These are phyloP conservation scores for Colletotrichum abscissum DNA, from an alignment of 2,329 filamentous ascomycete genomes.

Conservation along the genomic window DNA sequence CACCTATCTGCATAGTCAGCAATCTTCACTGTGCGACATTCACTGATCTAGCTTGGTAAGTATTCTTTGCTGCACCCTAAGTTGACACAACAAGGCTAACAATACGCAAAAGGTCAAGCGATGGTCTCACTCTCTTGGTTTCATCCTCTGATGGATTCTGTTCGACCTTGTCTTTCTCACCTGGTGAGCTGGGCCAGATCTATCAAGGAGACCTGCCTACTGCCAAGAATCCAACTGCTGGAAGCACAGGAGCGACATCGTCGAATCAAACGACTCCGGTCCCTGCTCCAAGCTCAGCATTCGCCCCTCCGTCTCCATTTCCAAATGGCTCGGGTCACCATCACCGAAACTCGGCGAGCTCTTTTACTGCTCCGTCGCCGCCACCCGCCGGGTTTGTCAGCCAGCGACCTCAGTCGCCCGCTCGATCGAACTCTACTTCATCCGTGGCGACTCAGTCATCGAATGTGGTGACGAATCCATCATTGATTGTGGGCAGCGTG, in stretches of 20 bases:
- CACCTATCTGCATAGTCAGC: constrained; percentile 92
- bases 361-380: constrained; percentile 68
- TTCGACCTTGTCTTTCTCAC: constrained; percentile 85
- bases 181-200: constrained; percentile 85
- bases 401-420: constrained; percentile 79
- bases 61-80: constrained; percentile 25
- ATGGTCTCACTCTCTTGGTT: constrained; percentile 77
- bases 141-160: constrained; percentile 99
- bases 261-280: constrained; percentile 75
- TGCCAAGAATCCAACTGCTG: constrained; percentile 53
- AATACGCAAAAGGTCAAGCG: constrained; percentile 54
- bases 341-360: constrained; percentile 68
- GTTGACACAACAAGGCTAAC: not conserved
- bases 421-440: constrained; percentile 86
- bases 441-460: constrained; percentile 78
- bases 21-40: constrained; percentile 98
- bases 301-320: constrained; percentile 71
- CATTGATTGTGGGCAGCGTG: constrained; percentile 80
- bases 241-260: constrained; percentile 40
- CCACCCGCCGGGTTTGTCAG: constrained; percentile 69
- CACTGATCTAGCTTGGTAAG: constrained; percentile 94
- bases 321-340: constrained; percentile 60
- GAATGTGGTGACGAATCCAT: constrained; percentile 78
- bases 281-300: constrained; percentile 75
- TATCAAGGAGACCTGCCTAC: constrained; percentile 77